Conservation (phyloP, 2,329 filamentous ascomycete species). For the Cadophora luteo-olivacea region DNA sequence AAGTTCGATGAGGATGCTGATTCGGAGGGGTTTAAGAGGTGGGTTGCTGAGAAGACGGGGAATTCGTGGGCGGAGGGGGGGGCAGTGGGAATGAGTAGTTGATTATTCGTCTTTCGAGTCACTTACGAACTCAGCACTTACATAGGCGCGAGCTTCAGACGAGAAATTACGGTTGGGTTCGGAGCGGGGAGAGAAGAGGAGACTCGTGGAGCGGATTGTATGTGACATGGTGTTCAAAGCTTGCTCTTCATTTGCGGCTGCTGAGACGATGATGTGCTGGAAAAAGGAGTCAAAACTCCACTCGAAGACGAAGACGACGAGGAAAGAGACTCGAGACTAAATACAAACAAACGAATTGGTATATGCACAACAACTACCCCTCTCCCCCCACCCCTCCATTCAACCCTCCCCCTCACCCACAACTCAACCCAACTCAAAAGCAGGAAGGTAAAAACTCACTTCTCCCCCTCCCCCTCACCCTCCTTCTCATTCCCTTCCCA, state of each 20-base stretch:
- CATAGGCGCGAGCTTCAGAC: no score
- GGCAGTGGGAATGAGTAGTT: not conserved
- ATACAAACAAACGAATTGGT: slow-evolving; percentile 16
- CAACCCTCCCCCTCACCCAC: not conserved
- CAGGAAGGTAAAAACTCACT: not conserved
- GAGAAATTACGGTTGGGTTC: no score
- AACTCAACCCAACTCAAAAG: not conserved
- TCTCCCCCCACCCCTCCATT: not conserved
- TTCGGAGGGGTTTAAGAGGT: not conserved
- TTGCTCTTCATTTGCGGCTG: not conserved
- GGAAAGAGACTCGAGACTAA: not conserved
- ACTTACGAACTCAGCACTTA: no score
- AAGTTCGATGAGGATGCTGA: slow-evolving; percentile 10
- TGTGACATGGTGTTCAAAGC: not conserved
- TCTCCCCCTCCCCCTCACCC: not conserved
- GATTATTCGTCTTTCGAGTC: no score
- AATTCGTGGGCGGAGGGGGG: slow-evolving; percentile 7
- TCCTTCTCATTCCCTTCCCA: slow-evolving; percentile 53
- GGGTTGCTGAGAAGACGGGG: slow-evolving; percentile 4
- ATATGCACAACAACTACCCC: slow-evolving; percentile 14
- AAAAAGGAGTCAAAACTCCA: not conserved
- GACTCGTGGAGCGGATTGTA: not conserved
- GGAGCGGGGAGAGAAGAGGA: not conserved
- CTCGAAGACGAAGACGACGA: not conserved
- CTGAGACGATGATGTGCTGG: not conserved